phyloP scores from a whole-genome alignment of 2,329 filamentous ascomycete species.

The Paecilomyces fulvus region DNA sequence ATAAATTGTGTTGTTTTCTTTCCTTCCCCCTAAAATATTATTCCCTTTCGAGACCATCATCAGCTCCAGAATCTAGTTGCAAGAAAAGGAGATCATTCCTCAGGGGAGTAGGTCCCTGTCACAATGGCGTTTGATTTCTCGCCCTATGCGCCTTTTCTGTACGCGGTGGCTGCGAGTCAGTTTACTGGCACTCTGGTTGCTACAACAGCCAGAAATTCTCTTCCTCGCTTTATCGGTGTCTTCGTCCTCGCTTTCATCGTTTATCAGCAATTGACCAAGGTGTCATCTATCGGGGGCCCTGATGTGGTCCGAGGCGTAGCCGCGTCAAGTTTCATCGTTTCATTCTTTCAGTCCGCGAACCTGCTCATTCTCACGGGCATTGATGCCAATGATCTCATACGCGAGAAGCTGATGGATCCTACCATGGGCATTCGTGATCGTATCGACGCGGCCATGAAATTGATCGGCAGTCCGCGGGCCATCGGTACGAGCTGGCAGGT shows the following conservation, averaged over 20 bases:
- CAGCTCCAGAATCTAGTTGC: too few species aligned
- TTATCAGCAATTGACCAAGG: background rate
- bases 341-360: background rate
- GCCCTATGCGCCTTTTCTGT: background rate
- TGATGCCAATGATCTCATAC: background rate
- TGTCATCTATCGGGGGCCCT: background rate
- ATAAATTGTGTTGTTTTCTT: too few species aligned
- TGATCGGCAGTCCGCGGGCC: background rate
- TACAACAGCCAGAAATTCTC: background rate
- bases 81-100: background rate
- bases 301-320: background rate
- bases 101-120: background rate
- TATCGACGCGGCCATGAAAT: background rate
- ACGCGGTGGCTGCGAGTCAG: background rate
- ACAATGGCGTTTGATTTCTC: background rate
- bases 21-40: too few species aligned
- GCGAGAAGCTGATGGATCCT: background rate
- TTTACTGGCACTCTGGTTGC: background rate
- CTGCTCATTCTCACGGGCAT: background rate
- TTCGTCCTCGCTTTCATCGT: background rate
- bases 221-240: background rate
- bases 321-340: background rate
- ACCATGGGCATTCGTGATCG: background rate
- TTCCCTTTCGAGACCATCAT: too few species aligned
- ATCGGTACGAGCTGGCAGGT: background rate